These are phyloP conservation scores for Dioscorea alata DNA, from an alignment of 106 monocot species.

Conservation along the genomic window DNA sequence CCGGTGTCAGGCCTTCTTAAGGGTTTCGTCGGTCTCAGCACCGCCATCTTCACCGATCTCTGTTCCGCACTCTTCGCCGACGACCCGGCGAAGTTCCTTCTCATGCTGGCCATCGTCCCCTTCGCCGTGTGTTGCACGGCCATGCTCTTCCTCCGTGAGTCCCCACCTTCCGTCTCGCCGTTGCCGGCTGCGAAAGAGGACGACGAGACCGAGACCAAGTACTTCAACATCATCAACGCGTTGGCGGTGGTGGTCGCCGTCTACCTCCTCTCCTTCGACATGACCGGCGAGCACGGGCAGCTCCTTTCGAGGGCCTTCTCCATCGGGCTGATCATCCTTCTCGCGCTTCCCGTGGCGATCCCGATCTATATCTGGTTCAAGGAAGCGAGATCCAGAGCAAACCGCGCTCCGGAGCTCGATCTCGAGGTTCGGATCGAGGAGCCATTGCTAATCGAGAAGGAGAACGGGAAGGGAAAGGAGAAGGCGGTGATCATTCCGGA, in stretches of 20 bases:
- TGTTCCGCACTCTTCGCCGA: slow-evolving; percentile 76
- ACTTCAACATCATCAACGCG: slow-evolving; percentile 59
- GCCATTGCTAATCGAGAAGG: slow-evolving; percentile 12
- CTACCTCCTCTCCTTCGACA: slow-evolving; percentile 62
- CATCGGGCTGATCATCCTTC: too few species aligned
- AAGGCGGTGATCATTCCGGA: neutral
- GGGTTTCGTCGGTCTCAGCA: slow-evolving; percentile 90
- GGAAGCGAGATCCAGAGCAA: neutral
- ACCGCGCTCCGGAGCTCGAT: too few species aligned
- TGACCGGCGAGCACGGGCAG: slow-evolving; percentile 39
- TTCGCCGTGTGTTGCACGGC: slow-evolving; percentile 53
- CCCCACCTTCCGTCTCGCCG: neutral
- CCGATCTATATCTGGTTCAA: too few species aligned
- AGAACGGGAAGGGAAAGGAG: neutral
- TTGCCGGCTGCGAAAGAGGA: slow-evolving; percentile 10
- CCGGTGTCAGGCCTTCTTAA: slow-evolving; percentile 86
- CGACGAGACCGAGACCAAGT: slow-evolving; percentile 10
- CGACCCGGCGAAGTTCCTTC: slow-evolving; percentile 58
- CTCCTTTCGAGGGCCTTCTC: slow-evolving; percentile 38
- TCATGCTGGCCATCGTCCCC: slow-evolving; percentile 72
- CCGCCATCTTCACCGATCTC: slow-evolving; percentile 94
- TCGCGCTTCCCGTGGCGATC: too few species aligned
- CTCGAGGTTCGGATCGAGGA: neutral
- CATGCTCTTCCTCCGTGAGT: slow-evolving; percentile 75
- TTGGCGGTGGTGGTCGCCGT: slow-evolving; percentile 68